phyloP scores from a whole-genome alignment of 2,329 filamentous ascomycete genomes.

The Periconia sp. region DNA sequence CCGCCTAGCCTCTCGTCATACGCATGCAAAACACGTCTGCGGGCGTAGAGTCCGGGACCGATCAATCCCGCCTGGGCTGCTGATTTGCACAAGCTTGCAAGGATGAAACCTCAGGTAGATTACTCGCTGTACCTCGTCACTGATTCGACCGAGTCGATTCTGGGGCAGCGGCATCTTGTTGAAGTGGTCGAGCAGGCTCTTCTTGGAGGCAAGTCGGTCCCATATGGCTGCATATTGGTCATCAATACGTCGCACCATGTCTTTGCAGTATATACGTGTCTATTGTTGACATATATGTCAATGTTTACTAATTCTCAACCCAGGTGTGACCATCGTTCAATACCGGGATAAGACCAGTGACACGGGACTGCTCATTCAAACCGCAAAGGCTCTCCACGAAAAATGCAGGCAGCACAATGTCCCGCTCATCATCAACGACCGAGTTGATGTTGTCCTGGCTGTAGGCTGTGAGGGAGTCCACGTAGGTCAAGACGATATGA shows the following conservation, averaged over 20 bases:
- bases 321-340: conserved; percentile 81
- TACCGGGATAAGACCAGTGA: conserved; percentile 87
- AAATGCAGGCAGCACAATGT: conserved; percentile 72
- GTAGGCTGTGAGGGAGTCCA: conserved; percentile 91
- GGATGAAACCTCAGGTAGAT: conserved; percentile 60
- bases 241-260: not conserved
- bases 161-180: conserved; percentile 73
- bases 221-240: not conserved
- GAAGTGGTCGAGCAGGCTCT: conserved; percentile 77
- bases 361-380: conserved; percentile 73
- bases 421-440: conserved; percentile 90
- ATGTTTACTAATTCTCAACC: not conserved
- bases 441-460: conserved; percentile 85
- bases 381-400: conserved; percentile 72
- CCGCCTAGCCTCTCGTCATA: not conserved
- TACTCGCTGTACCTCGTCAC: conserved; percentile 91
- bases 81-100: too few relatives aligned
- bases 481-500: conserved; percentile 92
- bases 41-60: too few relatives aligned
- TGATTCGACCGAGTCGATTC: conserved; percentile 85
- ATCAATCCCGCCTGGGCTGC: too few relatives aligned
- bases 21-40: conserved; percentile 9
- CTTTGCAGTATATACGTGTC: not conserved
- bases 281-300: conserved; percentile 1
- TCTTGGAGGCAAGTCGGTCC: conserved; percentile 69